phyloP scores from a whole-genome alignment of 1,284 basidiomycete genomes.

The Pseudozyma thailandica region DNA sequence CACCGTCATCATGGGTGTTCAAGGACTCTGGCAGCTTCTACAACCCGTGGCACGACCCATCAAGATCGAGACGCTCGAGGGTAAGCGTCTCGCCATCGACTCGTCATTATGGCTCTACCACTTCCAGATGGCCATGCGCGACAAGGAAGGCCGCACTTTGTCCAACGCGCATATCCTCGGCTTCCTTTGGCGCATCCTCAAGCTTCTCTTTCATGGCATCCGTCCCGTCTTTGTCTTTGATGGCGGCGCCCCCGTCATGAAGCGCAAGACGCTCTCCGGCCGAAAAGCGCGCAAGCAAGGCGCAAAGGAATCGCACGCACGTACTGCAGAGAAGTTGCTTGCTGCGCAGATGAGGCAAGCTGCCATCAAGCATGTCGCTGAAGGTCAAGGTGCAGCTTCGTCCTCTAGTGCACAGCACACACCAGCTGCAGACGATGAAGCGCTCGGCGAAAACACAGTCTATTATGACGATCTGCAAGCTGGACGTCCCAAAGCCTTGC shows the following conservation, averaged over 20 bases:
- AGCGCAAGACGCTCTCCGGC: slow-evolving; percentile 68
- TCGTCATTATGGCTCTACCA: slow-evolving; percentile 98
- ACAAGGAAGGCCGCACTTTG: slow-evolving; percentile 89
- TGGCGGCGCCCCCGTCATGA: slow-evolving; percentile 72
- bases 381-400: slow-evolving; percentile 14
- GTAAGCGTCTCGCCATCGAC: slow-evolving; percentile 76
- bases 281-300: slow-evolving; percentile 75
- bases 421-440: slow-evolving; percentile 1
- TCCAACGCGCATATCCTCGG: slow-evolving; percentile 95
- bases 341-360: slow-evolving; percentile 92
- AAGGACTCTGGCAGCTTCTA: slow-evolving; percentile 68
- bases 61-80: slow-evolving; percentile 67
- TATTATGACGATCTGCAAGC: slow-evolving; percentile 55
- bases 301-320: slow-evolving; percentile 64
- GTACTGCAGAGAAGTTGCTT: slow-evolving; percentile 81
- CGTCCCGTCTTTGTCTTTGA: slow-evolving; percentile 89
- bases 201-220: slow-evolving; percentile 90
- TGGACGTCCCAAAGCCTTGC: slow-evolving; percentile 19
- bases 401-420: slow-evolving; percentile 11
- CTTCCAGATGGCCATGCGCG: slow-evolving; percentile 88
- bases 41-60: slow-evolving; percentile 67
- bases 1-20: slow-evolving; percentile 66
- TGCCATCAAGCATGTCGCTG: slow-evolving; percentile 77
- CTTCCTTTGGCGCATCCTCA: slow-evolving; percentile 83
- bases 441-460: slow-evolving; percentile 70